These are phyloP conservation scores for Papiliotrema laurentii DNA, from an alignment of 1,284 basidiomycete species.

Conservation along the genomic window DNA sequence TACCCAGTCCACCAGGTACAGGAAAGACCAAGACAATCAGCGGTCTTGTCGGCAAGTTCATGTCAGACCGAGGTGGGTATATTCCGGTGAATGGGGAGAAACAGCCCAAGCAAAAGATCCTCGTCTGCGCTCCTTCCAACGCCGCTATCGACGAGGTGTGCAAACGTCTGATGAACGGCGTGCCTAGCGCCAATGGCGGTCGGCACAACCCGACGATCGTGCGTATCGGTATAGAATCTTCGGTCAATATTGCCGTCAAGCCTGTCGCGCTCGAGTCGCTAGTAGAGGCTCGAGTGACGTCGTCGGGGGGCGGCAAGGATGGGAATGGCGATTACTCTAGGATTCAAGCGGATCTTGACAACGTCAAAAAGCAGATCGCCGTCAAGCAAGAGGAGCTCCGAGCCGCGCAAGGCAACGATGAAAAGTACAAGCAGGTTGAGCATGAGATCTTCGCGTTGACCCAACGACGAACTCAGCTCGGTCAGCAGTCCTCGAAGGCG, in stretches of 20 bases:
- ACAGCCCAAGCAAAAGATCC: conserved; percentile 63
- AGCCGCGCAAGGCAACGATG: conserved; percentile 32
- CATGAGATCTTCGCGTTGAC: conserved; percentile 68
- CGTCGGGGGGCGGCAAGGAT: conserved; percentile 52
- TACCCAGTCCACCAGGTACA: conserved; percentile 83
- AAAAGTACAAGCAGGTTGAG: conserved; percentile 53
- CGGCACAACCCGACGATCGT: conserved; percentile 71
- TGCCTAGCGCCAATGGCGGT: conserved; percentile 58
- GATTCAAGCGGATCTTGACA: conserved; percentile 64
- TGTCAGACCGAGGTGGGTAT: conserved; percentile 58
- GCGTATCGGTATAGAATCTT: conserved; percentile 74
- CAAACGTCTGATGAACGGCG: conserved; percentile 74
- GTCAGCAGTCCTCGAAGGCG: conserved; percentile 67
- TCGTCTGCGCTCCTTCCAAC: conserved; percentile 96
- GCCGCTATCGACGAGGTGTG: conserved; percentile 98
- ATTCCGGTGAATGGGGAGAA: conserved; percentile 54
- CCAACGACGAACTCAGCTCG: conserved; percentile 60
- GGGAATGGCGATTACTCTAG: conserved; percentile 53
- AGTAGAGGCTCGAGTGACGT: conserved; percentile 70
- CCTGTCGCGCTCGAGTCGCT: conserved; percentile 84
- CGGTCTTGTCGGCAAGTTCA: conserved; percentile 80
- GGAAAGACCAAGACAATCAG: conserved; percentile 99
- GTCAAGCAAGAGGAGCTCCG: conserved; percentile 60
- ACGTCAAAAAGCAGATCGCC: conserved; percentile 60
- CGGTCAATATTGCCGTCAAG: conserved; percentile 76